These are phyloP conservation scores for Epichloe gansuensis DNA, from an alignment of 2,329 filamentous ascomycete species.

Conservation along the genomic window DNA sequence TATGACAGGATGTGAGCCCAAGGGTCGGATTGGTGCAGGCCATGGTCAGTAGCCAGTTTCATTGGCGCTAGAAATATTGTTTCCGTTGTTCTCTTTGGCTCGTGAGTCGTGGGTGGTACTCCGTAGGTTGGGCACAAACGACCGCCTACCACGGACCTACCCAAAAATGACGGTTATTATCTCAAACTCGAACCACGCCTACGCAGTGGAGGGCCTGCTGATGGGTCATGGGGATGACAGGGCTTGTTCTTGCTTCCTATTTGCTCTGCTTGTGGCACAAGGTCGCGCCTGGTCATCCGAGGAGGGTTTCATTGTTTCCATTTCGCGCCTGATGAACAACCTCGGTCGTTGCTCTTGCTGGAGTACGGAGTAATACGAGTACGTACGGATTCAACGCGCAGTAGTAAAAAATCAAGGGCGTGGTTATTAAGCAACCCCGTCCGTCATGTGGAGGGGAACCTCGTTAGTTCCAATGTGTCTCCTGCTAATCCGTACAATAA, in stretches of 20 bases:
- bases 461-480: no score
- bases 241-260: not conserved
- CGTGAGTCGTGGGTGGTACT: not conserved
- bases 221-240: not conserved
- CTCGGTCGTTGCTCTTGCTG: conserved; percentile 3
- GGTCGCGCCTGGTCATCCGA: conserved; percentile 1
- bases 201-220: not conserved
- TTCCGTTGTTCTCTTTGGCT: not conserved
- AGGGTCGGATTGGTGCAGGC: not conserved
- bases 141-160: not conserved
- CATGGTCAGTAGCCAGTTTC: not conserved
- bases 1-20: not conserved
- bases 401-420: no score
- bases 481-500: no score
- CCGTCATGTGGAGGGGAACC: no score
- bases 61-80: not conserved
- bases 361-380: not conserved
- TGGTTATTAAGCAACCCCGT: no score
- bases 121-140: conserved; percentile 5
- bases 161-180: not conserved
- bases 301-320: not conserved
- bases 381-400: no score
- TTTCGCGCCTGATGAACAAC: conserved; percentile 3
- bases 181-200: not conserved
- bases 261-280: conserved; percentile 3